phyloP scores from a whole-genome alignment of 2,329 filamentous ascomycete genomes.

The Aspergillus tanneri region DNA sequence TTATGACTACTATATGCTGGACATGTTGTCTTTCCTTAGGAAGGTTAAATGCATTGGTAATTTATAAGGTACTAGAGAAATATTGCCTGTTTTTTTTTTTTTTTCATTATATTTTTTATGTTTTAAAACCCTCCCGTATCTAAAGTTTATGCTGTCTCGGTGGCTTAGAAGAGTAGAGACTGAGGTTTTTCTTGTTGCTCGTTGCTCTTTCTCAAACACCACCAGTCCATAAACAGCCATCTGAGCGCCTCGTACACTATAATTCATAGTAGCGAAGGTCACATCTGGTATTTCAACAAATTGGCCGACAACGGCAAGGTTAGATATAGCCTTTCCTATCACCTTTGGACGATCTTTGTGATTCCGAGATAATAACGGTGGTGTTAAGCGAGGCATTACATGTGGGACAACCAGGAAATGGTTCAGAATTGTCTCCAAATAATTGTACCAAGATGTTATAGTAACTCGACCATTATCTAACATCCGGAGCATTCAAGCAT shows the following conservation, averaged over 20 bases:
- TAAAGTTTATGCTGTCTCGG: too few species aligned
- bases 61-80: too few species aligned
- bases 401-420: not conserved
- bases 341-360: not conserved
- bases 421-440: not conserved
- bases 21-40: too few species aligned
- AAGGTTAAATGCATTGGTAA: too few species aligned
- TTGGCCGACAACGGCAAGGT: not conserved
- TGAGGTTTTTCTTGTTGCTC: not conserved
- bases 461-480: not conserved
- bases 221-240: not conserved
- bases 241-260: too few species aligned
- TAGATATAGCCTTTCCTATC: not conserved
- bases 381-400: not conserved
- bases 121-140: too few species aligned
- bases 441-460: not conserved
- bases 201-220: not conserved
- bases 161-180: too few species aligned
- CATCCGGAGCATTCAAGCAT: not conserved
- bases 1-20: too few species aligned
- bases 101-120: too few species aligned
- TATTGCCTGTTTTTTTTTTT: too few species aligned
- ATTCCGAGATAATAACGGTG: not conserved
- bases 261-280: too few species aligned
- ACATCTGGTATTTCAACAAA: too few species aligned